Evolutionary conservation across 78 protist species (phyloP), one percentile per base, ranked within the genome.

Genomic region (Chrysochromulina parva): DNA sequence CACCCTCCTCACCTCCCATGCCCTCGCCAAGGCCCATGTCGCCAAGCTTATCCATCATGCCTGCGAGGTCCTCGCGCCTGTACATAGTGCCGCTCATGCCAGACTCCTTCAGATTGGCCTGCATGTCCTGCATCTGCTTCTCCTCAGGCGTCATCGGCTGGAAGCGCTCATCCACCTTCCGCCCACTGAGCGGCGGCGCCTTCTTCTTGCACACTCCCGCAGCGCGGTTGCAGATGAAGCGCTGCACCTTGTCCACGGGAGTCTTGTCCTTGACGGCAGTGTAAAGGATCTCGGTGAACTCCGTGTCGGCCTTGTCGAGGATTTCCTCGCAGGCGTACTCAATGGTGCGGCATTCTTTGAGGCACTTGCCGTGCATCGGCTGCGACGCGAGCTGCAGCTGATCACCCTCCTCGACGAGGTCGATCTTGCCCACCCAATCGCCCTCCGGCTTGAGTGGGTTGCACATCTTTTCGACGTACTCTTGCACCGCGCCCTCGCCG

Each of bases 11-110:
- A 11, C 55, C 54, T 2, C 82, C 82, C 13, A 28, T 11, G 50
- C 52, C 73, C 9, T 65, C 80, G 50, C 52, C 80, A 16, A 48
- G 6, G 19, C 17, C 55, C 55, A 38, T 5, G 57, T 48, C 84
- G 57, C 2, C 24, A 20, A 78, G 59, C 62, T 53, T 53, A 62
- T 78, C 86, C 86, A 78, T 78, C 86, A 53, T 53, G 22, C 59
- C 59, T 19, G 62, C 62, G 22, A 78, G 60, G 60, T 78, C 86
- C 47, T 78, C 86, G 48, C 86, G 26, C 60, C 86, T 1, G 62
- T 78, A 78, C 86, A 78, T 78, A 16, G 86, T 78, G 16, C 86
- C 86, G 47, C 86, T 53, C 86, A 78, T 78, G 48, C 86, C 62
- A 26, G 50, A 1, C 11, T 74, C 82, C 82, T 74, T 74, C 55